Conservation (phyloP, 164 flowering plant genomes). For the Aristolochia fimbriata region DNA sequence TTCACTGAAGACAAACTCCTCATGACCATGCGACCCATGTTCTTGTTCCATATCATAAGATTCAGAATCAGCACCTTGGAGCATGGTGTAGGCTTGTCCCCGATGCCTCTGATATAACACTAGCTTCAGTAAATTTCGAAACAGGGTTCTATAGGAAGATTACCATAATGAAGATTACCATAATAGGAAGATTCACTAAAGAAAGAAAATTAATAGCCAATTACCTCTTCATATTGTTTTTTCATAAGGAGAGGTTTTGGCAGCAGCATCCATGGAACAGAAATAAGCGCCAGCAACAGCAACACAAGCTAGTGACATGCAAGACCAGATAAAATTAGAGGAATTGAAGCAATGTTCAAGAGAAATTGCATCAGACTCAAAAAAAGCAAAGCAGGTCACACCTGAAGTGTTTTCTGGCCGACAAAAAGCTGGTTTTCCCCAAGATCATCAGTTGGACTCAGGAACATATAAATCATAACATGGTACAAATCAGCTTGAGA, state of each 20-base stretch:
- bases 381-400: slow-evolving; percentile 17
- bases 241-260: slow-evolving; percentile 95
- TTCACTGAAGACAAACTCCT: slow-evolving; percentile 95
- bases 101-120: slow-evolving; percentile 71
- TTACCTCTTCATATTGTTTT: slow-evolving; percentile 67
- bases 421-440: slow-evolving; percentile 95
- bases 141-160: background rate
- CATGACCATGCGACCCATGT: slow-evolving; percentile 69
- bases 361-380: background rate
- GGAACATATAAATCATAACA: slow-evolving; percentile 93
- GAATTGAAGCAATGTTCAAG: too few relatives aligned
- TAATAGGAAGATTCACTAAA: background rate
- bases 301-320: slow-evolving; percentile 46
- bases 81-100: slow-evolving; percentile 55
- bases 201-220: slow-evolving; percentile 1
- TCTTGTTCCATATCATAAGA: slow-evolving; percentile 41
- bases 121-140: background rate
- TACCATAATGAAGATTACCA: background rate
- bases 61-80: slow-evolving; percentile 50
- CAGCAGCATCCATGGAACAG: slow-evolving; percentile 98
- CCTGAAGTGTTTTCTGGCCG: slow-evolving; percentile 83
- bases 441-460: slow-evolving; percentile 91
- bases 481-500: slow-evolving; percentile 94
- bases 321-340: slow-evolving; percentile 2
- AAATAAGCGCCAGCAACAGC: slow-evolving; percentile 60